phyloP scores from a whole-genome alignment of 192 early-diverging fungal genomes.

The Bifiguratus adelaidae region DNA sequence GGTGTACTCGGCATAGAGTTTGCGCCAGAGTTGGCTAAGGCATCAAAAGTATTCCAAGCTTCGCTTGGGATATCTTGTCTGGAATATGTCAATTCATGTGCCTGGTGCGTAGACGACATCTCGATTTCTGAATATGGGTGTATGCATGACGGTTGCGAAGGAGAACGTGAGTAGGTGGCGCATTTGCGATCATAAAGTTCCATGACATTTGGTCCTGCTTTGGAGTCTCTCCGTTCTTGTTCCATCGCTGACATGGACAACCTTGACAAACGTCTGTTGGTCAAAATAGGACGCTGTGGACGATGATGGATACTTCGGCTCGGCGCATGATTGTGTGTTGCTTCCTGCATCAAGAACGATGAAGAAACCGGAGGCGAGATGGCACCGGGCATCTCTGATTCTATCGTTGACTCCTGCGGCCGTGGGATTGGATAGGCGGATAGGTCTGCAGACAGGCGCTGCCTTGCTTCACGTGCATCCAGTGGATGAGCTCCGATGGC shows the following conservation, averaged over 20 bases:
- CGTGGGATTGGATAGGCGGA: slow-evolving; percentile 1
- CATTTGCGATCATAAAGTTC: background rate
- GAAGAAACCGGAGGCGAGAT: background rate
- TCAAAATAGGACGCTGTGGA: background rate
- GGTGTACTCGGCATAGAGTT: slow-evolving; percentile 2
- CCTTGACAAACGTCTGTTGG: slow-evolving; percentile 9
- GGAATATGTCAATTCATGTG: background rate
- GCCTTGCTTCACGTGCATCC: too few relatives aligned
- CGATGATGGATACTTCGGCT: background rate
- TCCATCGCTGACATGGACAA: slow-evolving; percentile 15
- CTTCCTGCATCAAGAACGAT: background rate
- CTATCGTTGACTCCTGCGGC: background rate
- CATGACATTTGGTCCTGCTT: background rate
- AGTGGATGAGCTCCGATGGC: too few relatives aligned
- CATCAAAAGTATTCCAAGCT: slow-evolving; percentile 10
- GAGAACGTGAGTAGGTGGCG: background rate
- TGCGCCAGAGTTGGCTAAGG: slow-evolving; percentile 7
- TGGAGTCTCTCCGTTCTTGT: background rate
- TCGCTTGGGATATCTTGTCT: background rate
- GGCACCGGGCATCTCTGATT: background rate
- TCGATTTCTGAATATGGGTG: too few relatives aligned
- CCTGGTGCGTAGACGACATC: background rate
- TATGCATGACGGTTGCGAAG: background rate
- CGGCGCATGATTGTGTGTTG: background rate
- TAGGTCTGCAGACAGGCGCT: background rate